These are phyloP conservation scores for Dendryphion nanum DNA, from an alignment of 2,329 filamentous ascomycete genomes.

Conservation along the genomic window DNA sequence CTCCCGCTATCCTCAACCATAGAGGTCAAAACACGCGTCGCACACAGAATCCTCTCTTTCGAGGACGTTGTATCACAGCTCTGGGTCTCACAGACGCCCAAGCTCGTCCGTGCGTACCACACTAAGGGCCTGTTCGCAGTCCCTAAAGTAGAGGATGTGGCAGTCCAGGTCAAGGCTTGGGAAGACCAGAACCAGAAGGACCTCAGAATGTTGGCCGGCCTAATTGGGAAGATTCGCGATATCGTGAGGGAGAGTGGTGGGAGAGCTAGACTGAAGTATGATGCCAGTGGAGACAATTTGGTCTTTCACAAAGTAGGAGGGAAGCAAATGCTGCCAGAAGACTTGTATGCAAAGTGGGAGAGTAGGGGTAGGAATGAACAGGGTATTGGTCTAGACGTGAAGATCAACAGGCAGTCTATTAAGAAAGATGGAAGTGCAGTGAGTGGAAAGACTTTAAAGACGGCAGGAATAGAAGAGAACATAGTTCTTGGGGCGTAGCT, in stretches of 20 bases:
- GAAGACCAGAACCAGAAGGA: conserved; percentile 10
- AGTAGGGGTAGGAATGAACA: no score
- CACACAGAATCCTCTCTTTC: conserved; percentile 33
- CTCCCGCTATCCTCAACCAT: conserved; percentile 33
- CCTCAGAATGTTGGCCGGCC: conserved; percentile 6
- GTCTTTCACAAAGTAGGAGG: no score
- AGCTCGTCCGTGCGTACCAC: conserved; percentile 49
- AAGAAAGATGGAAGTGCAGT: no score
- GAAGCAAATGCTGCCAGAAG: no score
- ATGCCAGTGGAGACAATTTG: conserved; percentile 7
- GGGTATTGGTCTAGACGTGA: no score
- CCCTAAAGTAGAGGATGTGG: conserved; percentile 11
- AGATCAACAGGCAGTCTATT: no score
- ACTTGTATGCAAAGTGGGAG: no score
- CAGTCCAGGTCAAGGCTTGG: conserved; percentile 10
- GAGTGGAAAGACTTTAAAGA: no score
- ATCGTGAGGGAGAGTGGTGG: conserved; percentile 8
- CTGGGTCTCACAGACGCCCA: conserved; percentile 49
- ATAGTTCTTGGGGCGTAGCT: no score
- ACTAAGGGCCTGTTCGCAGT: conserved; percentile 33
- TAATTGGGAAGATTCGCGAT: conserved; percentile 11
- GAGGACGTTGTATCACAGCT: conserved; percentile 42
- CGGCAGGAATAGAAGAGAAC: no score
- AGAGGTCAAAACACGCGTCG: conserved; percentile 48
- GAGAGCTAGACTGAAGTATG: conserved; percentile 12